Evolutionary conservation across 345 rosid genomes (phyloP), one percentile per base, ranked within the genome.

Genomic region (Aquilaria yunnanensis): DNA sequence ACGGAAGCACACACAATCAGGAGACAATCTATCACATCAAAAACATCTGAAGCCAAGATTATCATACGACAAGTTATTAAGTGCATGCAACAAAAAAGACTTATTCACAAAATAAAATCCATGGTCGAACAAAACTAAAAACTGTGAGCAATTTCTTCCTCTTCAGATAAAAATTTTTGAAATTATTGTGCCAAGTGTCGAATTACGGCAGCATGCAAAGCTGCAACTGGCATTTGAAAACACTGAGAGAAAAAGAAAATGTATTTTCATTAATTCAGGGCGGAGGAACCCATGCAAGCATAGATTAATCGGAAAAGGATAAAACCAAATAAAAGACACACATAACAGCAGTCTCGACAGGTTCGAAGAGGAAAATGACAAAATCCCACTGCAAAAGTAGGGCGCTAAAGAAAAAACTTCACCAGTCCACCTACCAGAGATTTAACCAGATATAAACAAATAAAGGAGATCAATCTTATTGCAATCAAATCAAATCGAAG

Each of bases 181-280:
- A 68, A 9, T 37, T 9, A 46, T 12, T 30, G 47, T 32, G 8
- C 10, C 43, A 55, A 64, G 47, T 5, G 41, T 57, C 64, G 13
- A 69, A 16, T 31, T 59, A 30, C 10, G 59, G 65, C 14, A 5
- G 48, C 66, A 56, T 50, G 63, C 43, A 54, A 41, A 41, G 43
- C 43, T 37, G 43, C 43, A 37, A 37, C 5, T 37, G 43, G 43
- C 23, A 60, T 23, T 23, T 23, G 23, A 23, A 23, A 23, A 23
- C 10, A 10, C 23, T 57, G 31, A 9, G 51, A 23, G 45, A 56
- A 56, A 10, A 50, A 63, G 57, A 63, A 61, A 47, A 16, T 6
- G 63, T 57, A 61, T 29, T 37, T 8, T 16, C 37, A 59, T 14
- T n/a, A 59, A 14, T 45, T 43, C 34, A 59, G 14, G 56, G 12